Evolutionary conservation across 2,329 filamentous ascomycete species (phyloP).

Genomic region (Trichophyton benhamiae): DNA sequence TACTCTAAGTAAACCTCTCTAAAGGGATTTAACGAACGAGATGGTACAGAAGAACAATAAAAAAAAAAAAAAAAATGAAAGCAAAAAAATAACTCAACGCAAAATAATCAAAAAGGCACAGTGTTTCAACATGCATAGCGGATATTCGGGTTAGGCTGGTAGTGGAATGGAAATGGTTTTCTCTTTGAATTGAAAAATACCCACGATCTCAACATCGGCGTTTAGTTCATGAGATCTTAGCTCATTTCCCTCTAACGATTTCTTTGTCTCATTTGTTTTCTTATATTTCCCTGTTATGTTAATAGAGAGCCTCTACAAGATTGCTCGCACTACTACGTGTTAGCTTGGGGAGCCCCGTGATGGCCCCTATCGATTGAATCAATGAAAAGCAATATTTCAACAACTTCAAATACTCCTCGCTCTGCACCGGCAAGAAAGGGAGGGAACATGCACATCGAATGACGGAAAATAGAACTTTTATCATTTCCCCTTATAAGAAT

Average conservation of each 20-base stretch:
- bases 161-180: conserved; percentile 17
- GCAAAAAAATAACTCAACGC: background rate
- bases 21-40: conserved; percentile 1
- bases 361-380: background rate
- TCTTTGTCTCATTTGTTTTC: conserved; percentile 1
- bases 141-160: conserved; percentile 7
- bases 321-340: background rate
- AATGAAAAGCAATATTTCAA: conserved; percentile 1
- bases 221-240: conserved; percentile 19
- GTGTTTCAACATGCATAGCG: conserved; percentile 16
- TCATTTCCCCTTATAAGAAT: background rate
- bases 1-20: conserved; percentile 46
- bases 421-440: background rate
- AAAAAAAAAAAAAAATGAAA: background rate
- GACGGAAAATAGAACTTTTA: no score
- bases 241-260: conserved; percentile 7
- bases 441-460: background rate
- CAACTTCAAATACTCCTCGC: background rate
- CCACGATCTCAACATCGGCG: conserved; percentile 43
- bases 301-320: background rate
- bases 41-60: background rate
- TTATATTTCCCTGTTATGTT: background rate
- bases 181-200: conserved; percentile 20
- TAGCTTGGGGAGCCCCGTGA: background rate
- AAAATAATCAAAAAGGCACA: conserved; percentile 6